Percentiles rank a stretch among this genome's conserved stretches.
Conservation (phyloP, 352 stramenopile species). For the Lagenidium sp. region DNA sequence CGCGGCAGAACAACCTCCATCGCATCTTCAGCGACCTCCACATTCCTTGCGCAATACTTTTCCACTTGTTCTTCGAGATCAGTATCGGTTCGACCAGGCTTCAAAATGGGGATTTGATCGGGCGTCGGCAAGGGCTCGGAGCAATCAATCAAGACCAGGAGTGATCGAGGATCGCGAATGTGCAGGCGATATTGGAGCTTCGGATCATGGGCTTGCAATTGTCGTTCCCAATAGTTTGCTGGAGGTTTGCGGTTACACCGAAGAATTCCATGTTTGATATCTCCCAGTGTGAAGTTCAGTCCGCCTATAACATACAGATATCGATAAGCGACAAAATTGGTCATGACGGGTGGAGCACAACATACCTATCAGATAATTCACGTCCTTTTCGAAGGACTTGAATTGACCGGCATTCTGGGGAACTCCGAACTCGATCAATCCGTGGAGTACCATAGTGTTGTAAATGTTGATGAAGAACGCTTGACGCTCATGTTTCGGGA, state of each 20-base stretch:
- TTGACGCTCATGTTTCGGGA: slow-evolving; percentile 79
- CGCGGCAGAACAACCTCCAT: slow-evolving; percentile 61
- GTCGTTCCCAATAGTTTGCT: slow-evolving; percentile 81
- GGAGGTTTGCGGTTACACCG: slow-evolving; percentile 84
- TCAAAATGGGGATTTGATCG: slow-evolving; percentile 65
- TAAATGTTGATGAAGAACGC: slow-evolving; percentile 89
- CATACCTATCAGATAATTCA: slow-evolving; percentile 65
- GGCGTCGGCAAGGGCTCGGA: slow-evolving; percentile 46
- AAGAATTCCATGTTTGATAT: slow-evolving; percentile 85
- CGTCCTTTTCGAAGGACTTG: slow-evolving; percentile 77
- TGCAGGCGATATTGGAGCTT: slow-evolving; percentile 81
- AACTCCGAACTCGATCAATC: slow-evolving; percentile 75
- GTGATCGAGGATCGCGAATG: slow-evolving; percentile 75
- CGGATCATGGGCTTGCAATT: slow-evolving; percentile 72
- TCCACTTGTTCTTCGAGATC: slow-evolving; percentile 77
- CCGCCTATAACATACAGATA: slow-evolving; percentile 22
- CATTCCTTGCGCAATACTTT: slow-evolving; percentile 57
- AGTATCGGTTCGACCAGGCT: slow-evolving; percentile 76
- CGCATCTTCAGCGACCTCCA: slow-evolving; percentile 44
- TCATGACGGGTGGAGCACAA: too few relatives aligned
- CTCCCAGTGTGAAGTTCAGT: slow-evolving; percentile 68
- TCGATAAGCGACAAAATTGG: slow-evolving; percentile 1
- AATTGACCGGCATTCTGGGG: slow-evolving; percentile 81
- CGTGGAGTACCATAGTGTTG: slow-evolving; percentile 84
- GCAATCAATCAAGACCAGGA: slow-evolving; percentile 78